Conservation (phyloP, 2,329 filamentous ascomycete species). For the Hawksworthiomyces lignivorus region DNA sequence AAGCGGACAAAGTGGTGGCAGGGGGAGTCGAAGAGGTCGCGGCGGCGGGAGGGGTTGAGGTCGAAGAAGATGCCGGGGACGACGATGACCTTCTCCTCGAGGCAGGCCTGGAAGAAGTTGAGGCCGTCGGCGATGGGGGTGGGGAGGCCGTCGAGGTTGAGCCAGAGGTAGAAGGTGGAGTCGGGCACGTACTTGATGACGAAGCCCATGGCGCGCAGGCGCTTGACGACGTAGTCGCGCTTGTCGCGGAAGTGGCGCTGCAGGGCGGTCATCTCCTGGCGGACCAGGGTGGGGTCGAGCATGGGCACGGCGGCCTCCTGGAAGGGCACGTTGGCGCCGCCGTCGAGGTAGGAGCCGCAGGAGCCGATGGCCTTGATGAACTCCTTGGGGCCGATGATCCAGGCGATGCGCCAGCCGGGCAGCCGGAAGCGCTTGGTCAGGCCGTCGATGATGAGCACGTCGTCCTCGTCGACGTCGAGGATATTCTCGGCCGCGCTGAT, state of each 20-base stretch:
- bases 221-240: constrained; percentile 79
- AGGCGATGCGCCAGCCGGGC: constrained; percentile 92
- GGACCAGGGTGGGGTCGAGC: constrained; percentile 79
- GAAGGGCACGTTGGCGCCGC: constrained; percentile 90
- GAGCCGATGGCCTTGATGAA: constrained; percentile 85
- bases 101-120: constrained; percentile 93
- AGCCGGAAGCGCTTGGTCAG: constrained; percentile 95
- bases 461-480: constrained; percentile 79
- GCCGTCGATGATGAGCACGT: constrained; percentile 91
- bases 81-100: constrained; percentile 91
- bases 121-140: constrained; percentile 82
- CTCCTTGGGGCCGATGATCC: constrained; percentile 93
- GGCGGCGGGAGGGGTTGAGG: constrained; percentile 78
- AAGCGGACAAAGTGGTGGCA: constrained; percentile 88
- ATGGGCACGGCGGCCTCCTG: constrained; percentile 88
- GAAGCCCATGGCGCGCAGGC: constrained; percentile 82
- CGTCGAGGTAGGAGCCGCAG: constrained; percentile 89
- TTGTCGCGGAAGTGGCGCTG: constrained; percentile 86
- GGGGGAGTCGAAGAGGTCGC: constrained; percentile 88
- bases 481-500: constrained; percentile 87
- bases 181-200: constrained; percentile 76
- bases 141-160: constrained; percentile 61
- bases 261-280: constrained; percentile 78
- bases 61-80: constrained; percentile 98
- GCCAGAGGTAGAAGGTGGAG: constrained; percentile 87